Conservation (phyloP, 257 asterid species). For the Nicotiana undulata region DNA sequence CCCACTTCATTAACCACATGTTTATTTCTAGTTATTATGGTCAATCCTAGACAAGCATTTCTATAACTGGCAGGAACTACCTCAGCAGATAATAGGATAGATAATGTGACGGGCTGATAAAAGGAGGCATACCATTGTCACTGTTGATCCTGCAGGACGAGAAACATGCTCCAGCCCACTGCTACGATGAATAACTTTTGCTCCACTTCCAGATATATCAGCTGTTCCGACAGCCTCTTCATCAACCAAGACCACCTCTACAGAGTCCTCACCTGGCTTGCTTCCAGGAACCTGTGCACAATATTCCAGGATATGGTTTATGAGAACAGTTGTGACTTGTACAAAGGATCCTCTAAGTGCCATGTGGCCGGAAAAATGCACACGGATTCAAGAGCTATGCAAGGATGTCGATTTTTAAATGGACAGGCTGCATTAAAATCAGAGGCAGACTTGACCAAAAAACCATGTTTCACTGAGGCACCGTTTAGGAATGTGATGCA, state of each 20-base stretch:
- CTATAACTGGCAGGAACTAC: not conserved
- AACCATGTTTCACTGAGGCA: not conserved
- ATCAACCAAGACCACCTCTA: conserved; percentile 70
- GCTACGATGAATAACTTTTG: conserved; percentile 46
- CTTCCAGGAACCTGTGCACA: conserved; percentile 68
- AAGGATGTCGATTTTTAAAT: not conserved
- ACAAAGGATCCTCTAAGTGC: not conserved
- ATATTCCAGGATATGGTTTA: not conserved
- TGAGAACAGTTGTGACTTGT: not conserved
- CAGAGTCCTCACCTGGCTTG: conserved; percentile 33
- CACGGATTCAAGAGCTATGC: not conserved
- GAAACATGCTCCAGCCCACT: conserved; percentile 18
- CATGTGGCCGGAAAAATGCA: not conserved
- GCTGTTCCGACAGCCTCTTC: conserved; percentile 81
- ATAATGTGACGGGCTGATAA: not conserved
- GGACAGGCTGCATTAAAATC: not conserved
- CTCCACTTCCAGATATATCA: conserved; percentile 67
- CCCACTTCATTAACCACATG: too few relatives aligned
- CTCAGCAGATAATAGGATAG: not conserved
- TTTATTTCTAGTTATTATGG: not conserved
- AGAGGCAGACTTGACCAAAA: not conserved
- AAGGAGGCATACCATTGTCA: conserved; percentile 23
- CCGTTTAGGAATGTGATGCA: not conserved
- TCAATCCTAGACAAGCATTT: not conserved
- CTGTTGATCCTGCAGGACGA: conserved; percentile 16